These are phyloP conservation scores for Neocallimastix lanati DNA, from an alignment of 192 early-diverging fungal species.

Conservation along the genomic window DNA sequence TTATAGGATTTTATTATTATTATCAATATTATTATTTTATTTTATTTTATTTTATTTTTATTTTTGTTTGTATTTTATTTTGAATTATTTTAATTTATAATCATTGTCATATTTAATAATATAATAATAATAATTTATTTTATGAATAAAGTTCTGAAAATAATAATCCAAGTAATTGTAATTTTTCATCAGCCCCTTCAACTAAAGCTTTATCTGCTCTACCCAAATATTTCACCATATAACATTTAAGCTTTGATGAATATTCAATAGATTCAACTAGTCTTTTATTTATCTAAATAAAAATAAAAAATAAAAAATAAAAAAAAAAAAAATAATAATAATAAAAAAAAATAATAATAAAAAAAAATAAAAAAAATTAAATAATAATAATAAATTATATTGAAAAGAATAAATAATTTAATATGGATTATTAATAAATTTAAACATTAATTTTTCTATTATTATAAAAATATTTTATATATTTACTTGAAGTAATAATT, in stretches of 20 bases:
- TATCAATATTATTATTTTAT: no score
- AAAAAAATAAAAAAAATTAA: no score
- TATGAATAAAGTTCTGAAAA: neutral
- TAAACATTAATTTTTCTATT: no score
- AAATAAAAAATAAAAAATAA: neutral
- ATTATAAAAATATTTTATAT: neutral
- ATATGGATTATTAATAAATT: no score
- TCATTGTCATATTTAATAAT: no score
- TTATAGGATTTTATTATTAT: no score
- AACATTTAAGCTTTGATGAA: slow-evolving; percentile 49
- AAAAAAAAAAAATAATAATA: neutral
- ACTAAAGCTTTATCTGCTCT: slow-evolving; percentile 48
- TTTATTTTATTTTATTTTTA: neutral
- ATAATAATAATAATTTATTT: neutral
- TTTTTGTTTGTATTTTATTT: no score
- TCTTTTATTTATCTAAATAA: slow-evolving; percentile 35
- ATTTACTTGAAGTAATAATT: slow-evolving; percentile 50
- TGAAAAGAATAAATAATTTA: neutral
- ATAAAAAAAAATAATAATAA: no score
- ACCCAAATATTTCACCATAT: slow-evolving; percentile 46
- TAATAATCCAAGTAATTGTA: slow-evolving; percentile 42
- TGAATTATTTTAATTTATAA: no score
- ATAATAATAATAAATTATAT: no score
- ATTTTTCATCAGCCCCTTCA: slow-evolving; percentile 78
- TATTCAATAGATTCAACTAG: slow-evolving; percentile 41